Base-by-base conservation (phyloP, 331 rosid genomes). In the Stylosanthes scabra region DNA sequence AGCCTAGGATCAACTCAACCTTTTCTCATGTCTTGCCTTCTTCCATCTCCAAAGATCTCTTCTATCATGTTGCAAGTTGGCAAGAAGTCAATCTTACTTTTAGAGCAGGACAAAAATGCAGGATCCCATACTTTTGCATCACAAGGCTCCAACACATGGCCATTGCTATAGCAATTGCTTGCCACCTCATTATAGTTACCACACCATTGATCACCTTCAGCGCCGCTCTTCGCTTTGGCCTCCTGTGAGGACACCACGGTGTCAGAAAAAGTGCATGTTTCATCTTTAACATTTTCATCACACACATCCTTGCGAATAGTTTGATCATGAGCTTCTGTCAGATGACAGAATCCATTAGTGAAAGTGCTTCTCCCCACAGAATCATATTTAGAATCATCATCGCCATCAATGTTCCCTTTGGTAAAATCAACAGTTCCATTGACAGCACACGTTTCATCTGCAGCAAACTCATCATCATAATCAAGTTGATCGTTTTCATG, bases 51-150 rank as follows among this genome's bases (percentile, higher is more conserved):
- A 70, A 89, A 94, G 76, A 91, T 90, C 86, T 94, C 99, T 82
- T 89, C 90, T 58, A 91, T 94, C 99, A 91, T 89, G 81, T 83
- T 88, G 86, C 97, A 82, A 37, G 97, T 94, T 16, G 99, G 91
- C 75, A 89, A 84, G 49, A 91, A 83, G 77, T 91, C 97, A 66
- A 91, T 85, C 84, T 86, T 82, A 57, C 50, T 82, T 63, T 82
- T 77, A 0, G 88, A 78, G 81, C 82, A 82, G 16, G 88, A 78
- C 61, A 78, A 79, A 80, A 79, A 94, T 50, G 95, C 91, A 20
- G 86, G 69, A 56, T 89, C 95, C 96, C 99, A 94, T 66, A 72
- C 86, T 56, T 84, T 71, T 13, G 85, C 71, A 70, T 94, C 92
- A 70, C 93, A 91, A 66, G 84, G 88, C 71, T 93, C 98, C 78